Percentiles rank a stretch among this genome's conserved stretches.
Conservation (phyloP, 1,139 yeast species). For the Candida sp. region DNA sequence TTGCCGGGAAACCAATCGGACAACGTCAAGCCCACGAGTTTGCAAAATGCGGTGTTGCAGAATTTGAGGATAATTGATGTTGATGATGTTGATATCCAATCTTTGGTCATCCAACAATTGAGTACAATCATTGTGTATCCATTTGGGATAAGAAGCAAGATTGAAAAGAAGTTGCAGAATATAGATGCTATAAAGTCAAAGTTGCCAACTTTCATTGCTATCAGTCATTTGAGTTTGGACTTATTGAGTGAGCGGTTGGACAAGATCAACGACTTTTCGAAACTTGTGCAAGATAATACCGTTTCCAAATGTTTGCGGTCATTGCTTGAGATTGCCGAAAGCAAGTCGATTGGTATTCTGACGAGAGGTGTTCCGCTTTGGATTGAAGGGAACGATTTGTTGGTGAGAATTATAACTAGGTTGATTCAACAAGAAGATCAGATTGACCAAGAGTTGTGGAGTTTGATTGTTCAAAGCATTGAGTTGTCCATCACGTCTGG, state of each 20-base stretch:
- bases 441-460: slow-evolving; percentile 45
- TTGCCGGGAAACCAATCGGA: slow-evolving; percentile 46
- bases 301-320: slow-evolving; percentile 31
- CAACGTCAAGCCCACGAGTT: slow-evolving; percentile 49
- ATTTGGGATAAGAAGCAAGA: slow-evolving; percentile 59
- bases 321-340: slow-evolving; percentile 29
- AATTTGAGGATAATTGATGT: slow-evolving; percentile 41
- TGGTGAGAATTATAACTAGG: slow-evolving; percentile 24
- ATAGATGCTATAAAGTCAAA: slow-evolving; percentile 34
- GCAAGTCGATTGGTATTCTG: slow-evolving; percentile 40
- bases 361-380: slow-evolving; percentile 37
- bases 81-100: slow-evolving; percentile 38
- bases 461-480: slow-evolving; percentile 44
- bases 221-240: slow-evolving; percentile 56
- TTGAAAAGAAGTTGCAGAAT: slow-evolving; percentile 37
- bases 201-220: slow-evolving; percentile 70
- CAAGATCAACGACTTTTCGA: slow-evolving; percentile 28
- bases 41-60: slow-evolving; percentile 56
- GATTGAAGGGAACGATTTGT: slow-evolving; percentile 43
- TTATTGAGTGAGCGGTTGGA: slow-evolving; percentile 42
- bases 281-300: slow-evolving; percentile 50
- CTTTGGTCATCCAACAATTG: slow-evolving; percentile 55
- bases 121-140: slow-evolving; percentile 59
- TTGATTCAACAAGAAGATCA: slow-evolving; percentile 18
- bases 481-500: slow-evolving; percentile 37